These are phyloP conservation scores for Tetrapisispora phaffii DNA, from an alignment of 805 yeast species.

Conservation along the genomic window DNA sequence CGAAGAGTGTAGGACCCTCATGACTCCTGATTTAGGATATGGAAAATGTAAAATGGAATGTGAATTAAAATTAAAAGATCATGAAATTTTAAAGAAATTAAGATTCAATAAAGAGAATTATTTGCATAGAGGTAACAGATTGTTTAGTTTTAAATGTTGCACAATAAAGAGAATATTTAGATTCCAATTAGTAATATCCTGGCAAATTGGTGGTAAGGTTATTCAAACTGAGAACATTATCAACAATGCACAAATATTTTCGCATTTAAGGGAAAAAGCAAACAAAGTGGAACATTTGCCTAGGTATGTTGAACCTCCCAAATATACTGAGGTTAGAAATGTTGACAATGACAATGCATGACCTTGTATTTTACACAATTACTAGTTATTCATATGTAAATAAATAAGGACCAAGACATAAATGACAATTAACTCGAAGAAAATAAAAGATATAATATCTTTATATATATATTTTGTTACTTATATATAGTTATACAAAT, in stretches of 20 bases:
- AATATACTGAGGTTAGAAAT: slow-evolving; percentile 11
- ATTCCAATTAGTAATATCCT: slow-evolving; percentile 22
- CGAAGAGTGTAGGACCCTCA: neutral
- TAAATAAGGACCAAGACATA: too few relatives aligned
- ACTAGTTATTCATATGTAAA: too few relatives aligned
- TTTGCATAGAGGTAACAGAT: slow-evolving; percentile 26
- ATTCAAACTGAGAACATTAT: slow-evolving; percentile 21
- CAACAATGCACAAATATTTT: slow-evolving; percentile 17
- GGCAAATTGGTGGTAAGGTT: slow-evolving; percentile 15
- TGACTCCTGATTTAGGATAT: neutral
- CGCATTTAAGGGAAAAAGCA: slow-evolving; percentile 9
- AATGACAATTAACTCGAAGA: too few relatives aligned
- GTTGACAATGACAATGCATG: neutral
- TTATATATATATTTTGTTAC: neutral
- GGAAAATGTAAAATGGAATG: slow-evolving; percentile 12
- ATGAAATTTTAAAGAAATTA: slow-evolving; percentile 14
- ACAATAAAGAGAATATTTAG: slow-evolving; percentile 21
- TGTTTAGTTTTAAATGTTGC: slow-evolving; percentile 26
- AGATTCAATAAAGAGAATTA: slow-evolving; percentile 27
- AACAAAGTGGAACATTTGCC: slow-evolving; percentile 15
- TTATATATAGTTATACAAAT: neutral
- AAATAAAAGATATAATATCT: too few relatives aligned
- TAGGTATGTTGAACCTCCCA: slow-evolving; percentile 23
- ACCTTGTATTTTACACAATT: too few relatives aligned
- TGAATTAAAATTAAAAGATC: slow-evolving; percentile 16